Conservation (phyloP, 2,329 filamentous ascomycete genomes). For the Stenocarpella maydis region DNA sequence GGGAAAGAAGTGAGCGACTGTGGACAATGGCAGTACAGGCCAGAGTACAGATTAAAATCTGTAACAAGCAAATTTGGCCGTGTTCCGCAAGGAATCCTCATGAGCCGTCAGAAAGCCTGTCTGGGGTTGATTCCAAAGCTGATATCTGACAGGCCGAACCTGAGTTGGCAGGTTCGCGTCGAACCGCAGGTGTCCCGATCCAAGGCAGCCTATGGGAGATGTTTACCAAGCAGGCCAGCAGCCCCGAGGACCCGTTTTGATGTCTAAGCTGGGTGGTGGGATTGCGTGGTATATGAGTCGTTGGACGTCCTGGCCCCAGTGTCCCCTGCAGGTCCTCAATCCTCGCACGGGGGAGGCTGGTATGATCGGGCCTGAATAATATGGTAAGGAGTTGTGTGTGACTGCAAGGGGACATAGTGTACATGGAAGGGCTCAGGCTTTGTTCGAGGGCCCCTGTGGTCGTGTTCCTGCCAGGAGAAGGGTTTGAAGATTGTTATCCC, state of each 20-base stretch:
- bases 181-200: slow-evolving; percentile 18
- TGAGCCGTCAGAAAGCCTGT: not conserved
- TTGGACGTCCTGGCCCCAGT: slow-evolving; percentile 3
- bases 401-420: slow-evolving; percentile 10
- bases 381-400: not conserved
- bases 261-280: slow-evolving; percentile 11
- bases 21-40: not conserved
- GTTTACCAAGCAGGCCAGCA: not conserved
- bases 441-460: not conserved
- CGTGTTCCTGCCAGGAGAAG: not conserved
- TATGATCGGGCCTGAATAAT: slow-evolving; percentile 14
- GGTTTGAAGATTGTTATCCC: not conserved
- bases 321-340: slow-evolving; percentile 22
- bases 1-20: not conserved
- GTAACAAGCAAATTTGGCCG: not conserved
- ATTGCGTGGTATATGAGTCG: slow-evolving; percentile 9
- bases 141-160: slow-evolving; percentile 19
- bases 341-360: slow-evolving; percentile 9
- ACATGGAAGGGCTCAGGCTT: slow-evolving; percentile 5
- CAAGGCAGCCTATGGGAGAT: slow-evolving; percentile 18
- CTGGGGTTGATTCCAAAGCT: slow-evolving; percentile 3
- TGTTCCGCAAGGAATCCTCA: not conserved
- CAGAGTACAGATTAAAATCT: not conserved
- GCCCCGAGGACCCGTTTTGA: slow-evolving; percentile 13
- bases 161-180: slow-evolving; percentile 16